These are phyloP conservation scores for Phytopythium oedochilum DNA, from an alignment of 352 stramenopile species.

Conservation along the genomic window DNA sequence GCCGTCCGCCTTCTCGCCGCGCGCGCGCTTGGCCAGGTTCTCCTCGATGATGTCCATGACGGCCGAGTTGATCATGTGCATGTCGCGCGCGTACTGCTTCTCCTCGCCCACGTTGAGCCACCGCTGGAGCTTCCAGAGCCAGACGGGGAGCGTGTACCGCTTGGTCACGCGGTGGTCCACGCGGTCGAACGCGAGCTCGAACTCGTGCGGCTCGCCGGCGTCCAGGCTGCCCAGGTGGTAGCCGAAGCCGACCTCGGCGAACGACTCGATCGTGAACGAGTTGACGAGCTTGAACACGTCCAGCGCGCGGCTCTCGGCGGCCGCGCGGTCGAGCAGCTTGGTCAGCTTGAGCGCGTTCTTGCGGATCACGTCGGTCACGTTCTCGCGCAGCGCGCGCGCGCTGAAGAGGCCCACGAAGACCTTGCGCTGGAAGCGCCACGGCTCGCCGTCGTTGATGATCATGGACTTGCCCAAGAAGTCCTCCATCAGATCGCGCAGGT, in stretches of 20 bases:
- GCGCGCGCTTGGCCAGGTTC: slow-evolving; percentile 1
- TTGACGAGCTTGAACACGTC: slow-evolving; percentile 18
- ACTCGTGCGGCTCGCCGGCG: slow-evolving; percentile 16
- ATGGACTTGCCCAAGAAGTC: slow-evolving; percentile 75
- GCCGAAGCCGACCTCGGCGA: slow-evolving; percentile 37
- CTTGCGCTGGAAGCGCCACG: slow-evolving; percentile 73
- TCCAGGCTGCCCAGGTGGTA: slow-evolving; percentile 27
- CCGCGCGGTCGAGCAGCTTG: slow-evolving; percentile 7
- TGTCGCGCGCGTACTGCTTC: slow-evolving; percentile 10
- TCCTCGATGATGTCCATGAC: slow-evolving; percentile 11
- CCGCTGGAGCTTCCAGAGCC: slow-evolving; percentile 9
- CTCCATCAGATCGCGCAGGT: slow-evolving; percentile 29
- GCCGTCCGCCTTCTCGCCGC: background rate
- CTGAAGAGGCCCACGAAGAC: slow-evolving; percentile 88
- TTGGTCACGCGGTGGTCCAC: background rate
- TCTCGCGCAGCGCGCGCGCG: slow-evolving; percentile 33
- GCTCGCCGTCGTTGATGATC: slow-evolving; percentile 52
- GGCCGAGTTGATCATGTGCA: slow-evolving; percentile 11
- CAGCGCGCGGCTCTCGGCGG: slow-evolving; percentile 1
- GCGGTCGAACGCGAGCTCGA: slow-evolving; percentile 13
- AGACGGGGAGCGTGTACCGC: slow-evolving; percentile 1
- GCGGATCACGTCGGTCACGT: slow-evolving; percentile 41
- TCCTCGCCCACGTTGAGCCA: slow-evolving; percentile 24
- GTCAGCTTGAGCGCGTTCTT: slow-evolving; percentile 15
- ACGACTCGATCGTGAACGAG: slow-evolving; percentile 32